Evolutionary conservation across 306 rosid genomes (phyloP).

Genomic region (barrel medic (Medicago truncatula)): DNA sequence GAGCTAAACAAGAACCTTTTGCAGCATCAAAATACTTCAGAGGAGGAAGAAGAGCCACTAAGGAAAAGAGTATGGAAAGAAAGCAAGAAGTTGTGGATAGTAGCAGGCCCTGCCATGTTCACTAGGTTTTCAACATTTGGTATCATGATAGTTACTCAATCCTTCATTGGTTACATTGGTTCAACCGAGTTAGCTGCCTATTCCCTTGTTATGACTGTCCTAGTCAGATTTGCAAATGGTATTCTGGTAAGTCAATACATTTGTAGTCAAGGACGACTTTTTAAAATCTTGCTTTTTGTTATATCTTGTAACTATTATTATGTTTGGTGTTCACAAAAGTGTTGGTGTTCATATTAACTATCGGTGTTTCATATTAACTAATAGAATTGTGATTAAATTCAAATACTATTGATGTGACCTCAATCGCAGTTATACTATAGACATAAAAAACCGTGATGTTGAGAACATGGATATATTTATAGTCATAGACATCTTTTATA

Average conservation of each 20-base stretch:
- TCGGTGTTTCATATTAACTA: too few species aligned
- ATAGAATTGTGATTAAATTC: background rate
- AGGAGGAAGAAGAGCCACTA: constrained; percentile 43
- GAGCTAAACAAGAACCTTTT: constrained; percentile 44
- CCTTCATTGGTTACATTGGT: constrained; percentile 61
- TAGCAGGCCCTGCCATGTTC: constrained; percentile 66
- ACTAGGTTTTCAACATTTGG: constrained; percentile 61
- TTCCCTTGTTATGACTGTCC: constrained; percentile 58
- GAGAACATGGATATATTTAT: background rate
- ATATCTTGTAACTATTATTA: too few species aligned
- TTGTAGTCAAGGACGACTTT: too few species aligned
- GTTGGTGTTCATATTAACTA: too few species aligned
- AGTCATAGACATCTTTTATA: background rate
- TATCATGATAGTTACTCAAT: constrained; percentile 47
- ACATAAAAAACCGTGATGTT: background rate
- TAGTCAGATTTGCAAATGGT: constrained; percentile 62
- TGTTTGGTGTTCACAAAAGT: too few species aligned
- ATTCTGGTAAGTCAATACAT: constrained; percentile 47
- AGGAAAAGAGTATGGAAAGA: constrained; percentile 53
- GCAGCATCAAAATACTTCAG: constrained; percentile 5
- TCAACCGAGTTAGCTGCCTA: constrained; percentile 61
- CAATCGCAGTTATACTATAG: background rate
- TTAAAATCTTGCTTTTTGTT: too few species aligned
- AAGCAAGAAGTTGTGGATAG: constrained; percentile 61
- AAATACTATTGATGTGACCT: background rate